These are phyloP conservation scores for Starmerella powellii DNA, from an alignment of 805 yeast species.

Conservation along the genomic window DNA sequence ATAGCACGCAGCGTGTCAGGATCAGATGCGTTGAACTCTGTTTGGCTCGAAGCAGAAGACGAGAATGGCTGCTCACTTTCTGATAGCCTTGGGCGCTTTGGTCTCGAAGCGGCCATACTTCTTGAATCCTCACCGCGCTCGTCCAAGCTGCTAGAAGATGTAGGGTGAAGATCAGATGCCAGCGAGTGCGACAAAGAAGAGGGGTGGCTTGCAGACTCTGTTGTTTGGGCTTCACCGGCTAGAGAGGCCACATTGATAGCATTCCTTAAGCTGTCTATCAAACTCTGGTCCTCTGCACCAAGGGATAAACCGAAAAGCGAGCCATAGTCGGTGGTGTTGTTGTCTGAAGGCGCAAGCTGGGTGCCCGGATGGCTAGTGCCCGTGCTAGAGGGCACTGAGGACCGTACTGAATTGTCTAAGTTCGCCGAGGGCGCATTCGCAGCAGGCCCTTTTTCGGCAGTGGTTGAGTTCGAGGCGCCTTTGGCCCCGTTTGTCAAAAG, in stretches of 20 bases:
- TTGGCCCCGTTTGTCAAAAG: conserved; percentile 8
- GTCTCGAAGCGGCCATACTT: too few relatives aligned
- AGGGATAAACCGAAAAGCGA: conserved; percentile 4
- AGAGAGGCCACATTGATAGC: conserved; percentile 4
- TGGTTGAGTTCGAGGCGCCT: neutral
- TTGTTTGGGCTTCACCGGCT: neutral
- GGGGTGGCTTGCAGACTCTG: too few relatives aligned
- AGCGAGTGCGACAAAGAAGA: too few relatives aligned
- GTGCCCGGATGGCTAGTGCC: too few relatives aligned
- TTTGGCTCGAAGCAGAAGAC: neutral
- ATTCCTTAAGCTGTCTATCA: conserved; percentile 11
- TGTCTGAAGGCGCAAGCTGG: too few relatives aligned
- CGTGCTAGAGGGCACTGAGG: too few relatives aligned
- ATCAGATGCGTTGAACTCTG: conserved; percentile 20
- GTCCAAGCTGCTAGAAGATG: too few relatives aligned
- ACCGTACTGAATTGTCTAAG: too few relatives aligned
- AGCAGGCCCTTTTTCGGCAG: neutral
- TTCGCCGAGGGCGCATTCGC: too few relatives aligned
- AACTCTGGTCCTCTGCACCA: conserved; percentile 12
- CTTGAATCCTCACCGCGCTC: too few relatives aligned
- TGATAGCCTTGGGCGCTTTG: too few relatives aligned
- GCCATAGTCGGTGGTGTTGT: neutral
- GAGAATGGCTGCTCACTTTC: neutral
- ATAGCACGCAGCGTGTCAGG: conserved; percentile 25
- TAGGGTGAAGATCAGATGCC: too few relatives aligned